Evolutionary conservation across 116 monocot species (phyloP), one percentile per base, ranked within the genome.

Genomic region (Trichopus zeylanicus): DNA sequence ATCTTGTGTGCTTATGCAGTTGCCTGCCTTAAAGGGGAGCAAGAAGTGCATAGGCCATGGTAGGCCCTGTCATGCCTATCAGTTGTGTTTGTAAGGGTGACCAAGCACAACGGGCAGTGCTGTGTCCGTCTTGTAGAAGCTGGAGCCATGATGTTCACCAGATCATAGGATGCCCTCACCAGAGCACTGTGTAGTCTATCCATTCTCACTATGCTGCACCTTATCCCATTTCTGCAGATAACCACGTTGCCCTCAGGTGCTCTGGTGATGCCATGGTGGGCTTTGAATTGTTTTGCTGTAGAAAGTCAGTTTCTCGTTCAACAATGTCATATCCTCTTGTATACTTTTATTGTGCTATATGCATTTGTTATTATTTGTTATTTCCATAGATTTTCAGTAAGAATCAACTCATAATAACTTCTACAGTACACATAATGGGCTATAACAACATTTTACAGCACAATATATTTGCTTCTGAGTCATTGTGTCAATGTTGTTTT

Each of bases 11-110:
- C 25, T 10, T 22, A 29, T 73, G 47, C 79, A 93, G 93, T 93
- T 67, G 93, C 93, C 3, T 93, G 89, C 68, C 65, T 93, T 70
- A 93, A 85, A 80, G 93, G 93, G 11, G 93, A 93, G 71, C 93
- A 93, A 83, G 86, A 89, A 71, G 82, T 93, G 25, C 85, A 89
- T 31, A 82, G 77, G 56, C 89, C 93, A 25, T 93, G 93, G 93
- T 93, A 86, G 89, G 89, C 89, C 26, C 93, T 89, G 0, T 53
- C 93, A 23, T 93, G 85, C 62, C 60, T 93, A 8, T 75, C 85
- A 0, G 75, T 65, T 5, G 75, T 93, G 60, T 89, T 93, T 54
- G 86, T 83, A 9, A 77, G 65, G 67, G 70, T 80, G 48, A 82
- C 93, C 23, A 93, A 70, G 73, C 82, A 78, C 29, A 89, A 86